phyloP scores from a whole-genome alignment of 257 asterid species.

The Ophiorrhiza pumila region DNA sequence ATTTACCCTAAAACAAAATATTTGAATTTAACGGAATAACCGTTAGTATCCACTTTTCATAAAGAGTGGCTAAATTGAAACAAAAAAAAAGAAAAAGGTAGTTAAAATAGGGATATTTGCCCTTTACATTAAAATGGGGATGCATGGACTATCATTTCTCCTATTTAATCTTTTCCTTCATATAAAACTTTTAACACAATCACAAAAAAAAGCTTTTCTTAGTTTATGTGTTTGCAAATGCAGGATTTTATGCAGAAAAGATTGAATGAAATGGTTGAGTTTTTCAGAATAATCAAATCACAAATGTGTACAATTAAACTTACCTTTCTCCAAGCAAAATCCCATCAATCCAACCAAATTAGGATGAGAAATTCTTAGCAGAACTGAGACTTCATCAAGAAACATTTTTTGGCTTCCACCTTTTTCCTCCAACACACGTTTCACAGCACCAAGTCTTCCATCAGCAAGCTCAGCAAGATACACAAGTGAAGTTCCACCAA shows the following conservation, averaged over 20 bases:
- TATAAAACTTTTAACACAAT: no score
- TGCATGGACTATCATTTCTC: no score
- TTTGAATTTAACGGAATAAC: no score
- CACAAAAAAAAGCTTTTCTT: no score
- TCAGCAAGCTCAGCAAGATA: constrained; percentile 71
- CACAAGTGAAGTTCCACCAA: constrained; percentile 68
- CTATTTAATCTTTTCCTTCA: no score
- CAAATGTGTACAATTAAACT: background rate
- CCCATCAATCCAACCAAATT: constrained; percentile 71
- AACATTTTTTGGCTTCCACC: constrained; percentile 78
- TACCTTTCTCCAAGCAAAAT: constrained; percentile 79
- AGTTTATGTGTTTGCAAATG: background rate
- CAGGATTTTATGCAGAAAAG: background rate
- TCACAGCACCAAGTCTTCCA: constrained; percentile 64
- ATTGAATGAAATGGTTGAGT: background rate
- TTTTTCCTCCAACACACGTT: constrained; percentile 64
- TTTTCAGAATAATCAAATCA: background rate
- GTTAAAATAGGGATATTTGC: no score
- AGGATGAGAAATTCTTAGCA: constrained; percentile 79
- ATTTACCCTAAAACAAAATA: no score
- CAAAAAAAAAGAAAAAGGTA: no score
- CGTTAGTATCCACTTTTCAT: no score
- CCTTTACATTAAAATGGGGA: no score
- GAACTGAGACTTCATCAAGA: constrained; percentile 77
- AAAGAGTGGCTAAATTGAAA: no score